Conservation (phyloP, 2,329 filamentous ascomycete genomes). For the Exophiala phaeomuriformis region DNA sequence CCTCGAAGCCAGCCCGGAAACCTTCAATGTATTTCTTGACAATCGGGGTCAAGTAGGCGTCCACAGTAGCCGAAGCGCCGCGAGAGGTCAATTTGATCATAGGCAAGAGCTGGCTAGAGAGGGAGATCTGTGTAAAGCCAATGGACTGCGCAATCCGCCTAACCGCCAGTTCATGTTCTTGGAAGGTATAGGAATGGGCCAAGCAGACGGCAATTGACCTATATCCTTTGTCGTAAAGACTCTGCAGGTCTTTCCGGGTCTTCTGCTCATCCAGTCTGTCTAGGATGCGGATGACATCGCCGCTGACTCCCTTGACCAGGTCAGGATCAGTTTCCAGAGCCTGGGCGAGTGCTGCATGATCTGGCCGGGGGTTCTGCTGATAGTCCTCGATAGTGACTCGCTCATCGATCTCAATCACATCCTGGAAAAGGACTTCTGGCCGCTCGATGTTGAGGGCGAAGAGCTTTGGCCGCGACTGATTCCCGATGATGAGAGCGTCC, state of each 20-base stretch:
- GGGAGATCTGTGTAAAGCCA: slow-evolving; percentile 65
- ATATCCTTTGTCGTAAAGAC: slow-evolving; percentile 27
- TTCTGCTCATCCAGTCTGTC: slow-evolving; percentile 40
- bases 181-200: slow-evolving; percentile 86
- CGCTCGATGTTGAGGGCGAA: slow-evolving; percentile 83
- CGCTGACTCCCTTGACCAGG: slow-evolving; percentile 4
- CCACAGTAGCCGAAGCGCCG: slow-evolving; percentile 68
- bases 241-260: slow-evolving; percentile 53
- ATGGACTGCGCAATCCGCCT: slow-evolving; percentile 72
- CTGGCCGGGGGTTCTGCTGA: slow-evolving; percentile 2
- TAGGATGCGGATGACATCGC: slow-evolving; percentile 10
- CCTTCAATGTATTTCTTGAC: slow-evolving; percentile 65
- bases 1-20: slow-evolving; percentile 59
- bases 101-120: slow-evolving; percentile 71
- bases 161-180: slow-evolving; percentile 67
- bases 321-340: neutral
- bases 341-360: neutral
- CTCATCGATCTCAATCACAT: slow-evolving; percentile 80
- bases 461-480: slow-evolving; percentile 81
- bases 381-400: slow-evolving; percentile 50
- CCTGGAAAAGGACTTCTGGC: slow-evolving; percentile 76
- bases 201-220: slow-evolving; percentile 8
- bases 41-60: slow-evolving; percentile 71
- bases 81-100: slow-evolving; percentile 79
- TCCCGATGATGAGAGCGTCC: slow-evolving; percentile 81